Evolutionary conservation across 495 filamentous ascomycete genomes (phyloP).

Genomic region (Rostrohypoxylon terebratum): DNA sequence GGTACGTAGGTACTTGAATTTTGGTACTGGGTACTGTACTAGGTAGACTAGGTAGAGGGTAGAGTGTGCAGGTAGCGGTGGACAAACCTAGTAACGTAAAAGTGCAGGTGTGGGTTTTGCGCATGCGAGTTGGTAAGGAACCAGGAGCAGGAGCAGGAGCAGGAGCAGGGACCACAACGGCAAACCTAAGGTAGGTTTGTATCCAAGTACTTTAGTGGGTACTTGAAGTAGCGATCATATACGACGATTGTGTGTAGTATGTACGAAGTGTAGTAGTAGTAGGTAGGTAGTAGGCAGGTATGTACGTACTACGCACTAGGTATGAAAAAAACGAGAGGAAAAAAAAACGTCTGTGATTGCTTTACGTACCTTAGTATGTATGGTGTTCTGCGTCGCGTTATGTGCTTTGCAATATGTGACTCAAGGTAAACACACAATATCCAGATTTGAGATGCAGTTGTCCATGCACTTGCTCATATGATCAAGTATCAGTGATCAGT

Average conservation of each 20-base stretch:
- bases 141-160: conserved; percentile 13
- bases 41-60: neutral
- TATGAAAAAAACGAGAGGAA: neutral
- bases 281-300: neutral
- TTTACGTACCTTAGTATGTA: conserved; percentile 2
- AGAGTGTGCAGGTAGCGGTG: conserved; percentile 24
- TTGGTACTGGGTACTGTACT: neutral
- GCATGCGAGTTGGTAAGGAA: conserved; percentile 17
- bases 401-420: neutral
- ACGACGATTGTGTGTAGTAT: neutral
- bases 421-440: conserved; percentile 6
- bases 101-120: conserved; percentile 10
- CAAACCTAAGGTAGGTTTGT: neutral
- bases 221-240: neutral
- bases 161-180: conserved; percentile 10
- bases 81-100: conserved; percentile 12
- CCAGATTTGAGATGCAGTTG: neutral
- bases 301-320: no score
- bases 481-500: conserved; percentile 1
- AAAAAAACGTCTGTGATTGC: neutral
- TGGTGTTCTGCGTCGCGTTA: neutral
- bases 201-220: neutral
- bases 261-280: conserved; percentile 3
- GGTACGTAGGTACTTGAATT: conserved; percentile 29
- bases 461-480: neutral